These are phyloP conservation scores for Botrytis squamosa DNA, from an alignment of 2,329 filamentous ascomycete species.

Conservation along the genomic window DNA sequence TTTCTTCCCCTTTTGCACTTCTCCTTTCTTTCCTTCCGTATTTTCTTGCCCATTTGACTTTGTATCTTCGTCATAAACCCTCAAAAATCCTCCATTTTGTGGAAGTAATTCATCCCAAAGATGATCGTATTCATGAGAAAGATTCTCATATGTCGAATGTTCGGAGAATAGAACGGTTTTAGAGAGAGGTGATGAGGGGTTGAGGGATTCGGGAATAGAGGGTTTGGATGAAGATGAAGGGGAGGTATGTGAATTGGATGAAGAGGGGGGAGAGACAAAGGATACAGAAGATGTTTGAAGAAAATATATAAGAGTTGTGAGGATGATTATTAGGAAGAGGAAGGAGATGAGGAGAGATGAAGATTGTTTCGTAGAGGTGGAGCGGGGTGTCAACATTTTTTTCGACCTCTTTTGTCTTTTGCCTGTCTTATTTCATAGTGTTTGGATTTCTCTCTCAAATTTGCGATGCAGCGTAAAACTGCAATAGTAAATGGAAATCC, in stretches of 20 bases:
- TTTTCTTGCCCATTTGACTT: neutral
- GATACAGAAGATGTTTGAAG: neutral
- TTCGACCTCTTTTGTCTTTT: neutral
- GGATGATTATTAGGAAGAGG: neutral
- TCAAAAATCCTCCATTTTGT: constrained; percentile 3
- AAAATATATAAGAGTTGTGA: constrained; percentile 1
- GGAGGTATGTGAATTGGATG: neutral
- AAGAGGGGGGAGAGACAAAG: neutral
- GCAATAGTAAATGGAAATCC: too few species aligned
- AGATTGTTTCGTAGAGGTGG: neutral
- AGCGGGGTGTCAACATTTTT: neutral
- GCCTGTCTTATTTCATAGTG: neutral
- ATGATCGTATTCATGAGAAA: constrained; percentile 4
- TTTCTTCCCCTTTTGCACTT: neutral
- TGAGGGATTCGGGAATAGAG: neutral
- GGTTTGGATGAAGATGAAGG: neutral
- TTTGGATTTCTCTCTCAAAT: neutral
- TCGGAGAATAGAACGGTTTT: neutral
- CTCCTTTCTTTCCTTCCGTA: neutral
- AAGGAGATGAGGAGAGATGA: neutral
- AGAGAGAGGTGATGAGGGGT: neutral
- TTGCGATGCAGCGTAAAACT: neutral
- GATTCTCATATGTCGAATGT: constrained; percentile 12
- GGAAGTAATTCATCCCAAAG: constrained; percentile 7
- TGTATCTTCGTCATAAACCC: neutral